Percentiles rank a stretch among this genome's conserved stretches.
Evolutionary conservation across 495 filamentous ascomycete species (phyloP).

Genomic region (Neurospora tetrasperma): DNA sequence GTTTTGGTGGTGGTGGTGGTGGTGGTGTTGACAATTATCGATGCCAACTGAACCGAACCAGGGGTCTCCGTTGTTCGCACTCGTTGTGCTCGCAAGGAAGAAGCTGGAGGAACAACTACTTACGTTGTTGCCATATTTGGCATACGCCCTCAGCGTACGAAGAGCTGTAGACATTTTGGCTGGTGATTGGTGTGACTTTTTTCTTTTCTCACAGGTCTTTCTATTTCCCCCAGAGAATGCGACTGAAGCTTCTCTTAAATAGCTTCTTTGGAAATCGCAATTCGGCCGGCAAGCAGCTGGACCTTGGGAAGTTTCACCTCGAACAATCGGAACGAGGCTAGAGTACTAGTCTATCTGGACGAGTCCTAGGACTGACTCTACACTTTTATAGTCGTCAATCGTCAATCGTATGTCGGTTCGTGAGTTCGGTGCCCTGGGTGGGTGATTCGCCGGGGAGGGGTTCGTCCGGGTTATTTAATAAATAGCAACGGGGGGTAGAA

Average conservation of each 20-base stretch:
- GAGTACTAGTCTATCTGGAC: background rate
- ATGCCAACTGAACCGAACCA: background rate
- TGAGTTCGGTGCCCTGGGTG: background rate
- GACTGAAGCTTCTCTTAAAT: background rate
- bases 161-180: constrained; percentile 40
- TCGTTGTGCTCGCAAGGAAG: background rate
- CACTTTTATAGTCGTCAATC: background rate
- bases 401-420: background rate
- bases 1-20: background rate
- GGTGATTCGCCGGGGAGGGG: background rate
- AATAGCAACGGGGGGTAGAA: constrained; percentile 2
- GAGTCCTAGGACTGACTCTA: background rate
- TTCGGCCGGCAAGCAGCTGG: background rate
- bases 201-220: background rate
- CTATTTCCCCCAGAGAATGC: background rate
- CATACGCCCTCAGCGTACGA: constrained; percentile 41
- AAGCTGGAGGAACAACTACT: constrained; percentile 5
- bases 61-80: background rate
- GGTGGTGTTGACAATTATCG: background rate
- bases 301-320: background rate
- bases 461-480: background rate
- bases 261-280: background rate
- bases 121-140: constrained; percentile 41
- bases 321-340: background rate
- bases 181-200: background rate